These are phyloP conservation scores for Prunella vulgaris DNA, from an alignment of 257 asterid genomes.

Conservation along the genomic window DNA sequence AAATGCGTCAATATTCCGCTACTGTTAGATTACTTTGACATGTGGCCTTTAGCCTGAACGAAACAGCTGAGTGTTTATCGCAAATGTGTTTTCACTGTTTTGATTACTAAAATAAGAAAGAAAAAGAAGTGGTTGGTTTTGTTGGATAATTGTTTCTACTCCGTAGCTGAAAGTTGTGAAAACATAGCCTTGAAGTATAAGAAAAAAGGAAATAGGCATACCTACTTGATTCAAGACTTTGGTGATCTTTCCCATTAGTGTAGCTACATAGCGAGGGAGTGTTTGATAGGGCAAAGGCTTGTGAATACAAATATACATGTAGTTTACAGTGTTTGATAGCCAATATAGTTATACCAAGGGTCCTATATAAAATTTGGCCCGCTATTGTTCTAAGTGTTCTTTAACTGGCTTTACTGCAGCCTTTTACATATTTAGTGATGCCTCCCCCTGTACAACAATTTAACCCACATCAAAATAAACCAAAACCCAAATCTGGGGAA, in stretches of 20 bases:
- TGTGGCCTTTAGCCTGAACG: neutral
- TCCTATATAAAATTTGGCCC: too few species aligned
- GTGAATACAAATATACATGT: too few species aligned
- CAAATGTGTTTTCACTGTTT: neutral
- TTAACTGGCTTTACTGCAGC: too few species aligned
- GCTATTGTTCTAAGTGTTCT: too few species aligned
- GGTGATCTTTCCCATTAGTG: neutral
- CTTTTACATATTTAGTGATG: too few species aligned
- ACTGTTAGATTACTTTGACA: conserved; percentile 2
- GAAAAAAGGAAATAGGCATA: neutral
- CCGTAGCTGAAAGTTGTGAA: neutral
- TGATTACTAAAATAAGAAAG: neutral
- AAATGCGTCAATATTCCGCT: neutral
- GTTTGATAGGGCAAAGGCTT: too few species aligned
- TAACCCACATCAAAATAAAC: too few species aligned
- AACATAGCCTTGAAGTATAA: neutral
- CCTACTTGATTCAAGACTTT: neutral
- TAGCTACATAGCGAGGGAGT: neutral
- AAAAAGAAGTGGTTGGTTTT: neutral
- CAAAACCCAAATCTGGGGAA: too few species aligned
- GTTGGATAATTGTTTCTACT: neutral
- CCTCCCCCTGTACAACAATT: too few species aligned
- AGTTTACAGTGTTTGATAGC: too few species aligned
- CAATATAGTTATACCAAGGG: too few species aligned
- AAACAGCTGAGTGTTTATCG: neutral